Percentiles rank a stretch among this genome's conserved stretches.
Conservation (phyloP, 805 yeast species). For the Teunomyces pallodes region DNA sequence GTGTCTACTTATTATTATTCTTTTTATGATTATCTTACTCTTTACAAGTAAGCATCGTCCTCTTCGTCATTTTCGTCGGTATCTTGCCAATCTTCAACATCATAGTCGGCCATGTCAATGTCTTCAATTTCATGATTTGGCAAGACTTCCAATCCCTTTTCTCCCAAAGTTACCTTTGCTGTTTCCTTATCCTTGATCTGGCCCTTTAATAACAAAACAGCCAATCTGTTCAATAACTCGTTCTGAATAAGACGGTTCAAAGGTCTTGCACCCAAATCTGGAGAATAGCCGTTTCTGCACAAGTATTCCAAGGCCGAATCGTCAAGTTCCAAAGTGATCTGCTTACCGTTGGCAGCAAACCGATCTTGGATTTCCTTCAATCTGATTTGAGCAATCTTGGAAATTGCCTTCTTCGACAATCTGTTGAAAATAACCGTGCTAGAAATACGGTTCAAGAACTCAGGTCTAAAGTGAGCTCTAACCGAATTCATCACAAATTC, state of each 20-base stretch:
- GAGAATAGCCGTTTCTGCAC: slow-evolving; percentile 83
- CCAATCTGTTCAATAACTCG: slow-evolving; percentile 83
- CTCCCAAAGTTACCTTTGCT: slow-evolving; percentile 59
- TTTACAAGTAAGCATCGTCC: slow-evolving; percentile 3
- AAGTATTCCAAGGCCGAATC: slow-evolving; percentile 78
- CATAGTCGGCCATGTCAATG: slow-evolving; percentile 51
- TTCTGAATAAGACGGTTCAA: slow-evolving; percentile 87
- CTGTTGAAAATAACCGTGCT: slow-evolving; percentile 92
- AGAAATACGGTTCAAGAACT: slow-evolving; percentile 92
- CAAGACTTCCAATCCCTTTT: slow-evolving; percentile 69
- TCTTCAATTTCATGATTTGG: slow-evolving; percentile 78
- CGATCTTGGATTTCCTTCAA: slow-evolving; percentile 80
- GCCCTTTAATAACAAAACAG: slow-evolving; percentile 82
- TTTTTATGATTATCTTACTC: background rate
- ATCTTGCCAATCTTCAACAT: slow-evolving; percentile 60
- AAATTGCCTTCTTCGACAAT: slow-evolving; percentile 84
- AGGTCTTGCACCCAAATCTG: slow-evolving; percentile 96
- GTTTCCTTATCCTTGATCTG: slow-evolving; percentile 86
- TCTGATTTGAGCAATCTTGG: slow-evolving; percentile 86
- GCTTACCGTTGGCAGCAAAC: slow-evolving; percentile 80
- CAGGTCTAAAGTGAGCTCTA: slow-evolving; percentile 91
- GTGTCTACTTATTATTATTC: background rate
- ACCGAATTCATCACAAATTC: slow-evolving; percentile 82
- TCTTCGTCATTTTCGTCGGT: slow-evolving; percentile 60
- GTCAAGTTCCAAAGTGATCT: slow-evolving; percentile 67